Conservation (phyloP, 2,329 filamentous ascomycete genomes). For the Paracoccidioides lutzii region DNA sequence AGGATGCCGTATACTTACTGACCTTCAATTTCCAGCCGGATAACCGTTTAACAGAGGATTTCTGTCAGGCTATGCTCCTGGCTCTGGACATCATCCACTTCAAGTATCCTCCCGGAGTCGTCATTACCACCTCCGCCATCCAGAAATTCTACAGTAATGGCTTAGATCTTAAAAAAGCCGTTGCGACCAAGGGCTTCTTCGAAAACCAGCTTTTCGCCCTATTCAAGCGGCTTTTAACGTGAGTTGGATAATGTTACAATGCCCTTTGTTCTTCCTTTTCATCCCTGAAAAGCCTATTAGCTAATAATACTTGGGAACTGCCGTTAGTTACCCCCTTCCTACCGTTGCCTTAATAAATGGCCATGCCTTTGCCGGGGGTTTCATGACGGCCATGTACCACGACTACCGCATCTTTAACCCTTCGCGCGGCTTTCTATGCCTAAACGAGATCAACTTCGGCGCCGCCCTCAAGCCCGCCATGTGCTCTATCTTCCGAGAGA, state of each 20-base stretch:
- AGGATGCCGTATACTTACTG: constrained; percentile 46
- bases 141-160: constrained; percentile 75
- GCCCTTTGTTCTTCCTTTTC: constrained; percentile 6
- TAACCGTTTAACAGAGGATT: constrained; percentile 58
- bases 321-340: constrained; percentile 57
- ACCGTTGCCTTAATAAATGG: constrained; percentile 69
- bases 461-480: constrained; percentile 62
- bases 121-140: constrained; percentile 64
- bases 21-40: constrained; percentile 60
- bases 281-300: neutral
- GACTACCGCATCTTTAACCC: constrained; percentile 71
- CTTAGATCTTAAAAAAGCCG: constrained; percentile 60
- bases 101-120: constrained; percentile 54
- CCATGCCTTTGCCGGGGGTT: constrained; percentile 68
- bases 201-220: constrained; percentile 48
- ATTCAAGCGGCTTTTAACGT: constrained; percentile 52
- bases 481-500: constrained; percentile 60
- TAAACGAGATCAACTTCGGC: constrained; percentile 73
- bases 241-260: constrained; percentile 5
- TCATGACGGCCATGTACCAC: constrained; percentile 71
- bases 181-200: constrained; percentile 48
- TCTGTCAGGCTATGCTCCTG: constrained; percentile 53
- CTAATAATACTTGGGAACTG: neutral
- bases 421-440: constrained; percentile 56
- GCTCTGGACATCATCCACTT: constrained; percentile 66